phyloP scores from a whole-genome alignment of 2,329 filamentous ascomycete genomes.

The Colletotrichum sp. region DNA sequence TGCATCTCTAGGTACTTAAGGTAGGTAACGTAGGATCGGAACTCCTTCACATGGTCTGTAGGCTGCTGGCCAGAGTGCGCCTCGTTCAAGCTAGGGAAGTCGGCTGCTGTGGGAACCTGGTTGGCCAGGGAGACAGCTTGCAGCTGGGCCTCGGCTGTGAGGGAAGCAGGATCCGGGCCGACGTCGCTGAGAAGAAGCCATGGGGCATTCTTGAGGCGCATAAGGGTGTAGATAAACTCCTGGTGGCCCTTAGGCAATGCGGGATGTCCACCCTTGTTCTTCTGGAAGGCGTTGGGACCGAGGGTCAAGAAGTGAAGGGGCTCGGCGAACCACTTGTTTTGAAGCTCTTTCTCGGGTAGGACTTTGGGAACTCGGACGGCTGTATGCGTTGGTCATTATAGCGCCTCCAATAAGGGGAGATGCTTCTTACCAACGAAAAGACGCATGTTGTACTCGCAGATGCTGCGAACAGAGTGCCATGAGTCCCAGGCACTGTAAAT shows the following conservation, averaged over 20 bases:
- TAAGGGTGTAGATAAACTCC: conserved; percentile 64
- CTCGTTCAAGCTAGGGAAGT: conserved; percentile 76
- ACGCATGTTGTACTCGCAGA: conserved; percentile 84
- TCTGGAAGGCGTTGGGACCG: conserved; percentile 57
- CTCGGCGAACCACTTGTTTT: conserved; percentile 73
- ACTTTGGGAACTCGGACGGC: conserved; percentile 62
- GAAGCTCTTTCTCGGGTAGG: conserved; percentile 64
- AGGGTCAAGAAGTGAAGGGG: conserved; percentile 68
- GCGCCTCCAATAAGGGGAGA: background rate
- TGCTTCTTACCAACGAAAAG: conserved; percentile 80
- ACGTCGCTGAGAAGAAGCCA: conserved; percentile 70
- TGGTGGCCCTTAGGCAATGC: conserved; percentile 67
- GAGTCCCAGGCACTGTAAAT: conserved; percentile 87
- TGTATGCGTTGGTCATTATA: conserved; percentile 28
- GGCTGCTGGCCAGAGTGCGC: conserved; percentile 45
- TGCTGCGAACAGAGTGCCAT: conserved; percentile 85
- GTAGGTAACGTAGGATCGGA: conserved; percentile 70
- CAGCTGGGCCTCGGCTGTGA: conserved; percentile 13
- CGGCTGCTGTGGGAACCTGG: conserved; percentile 44
- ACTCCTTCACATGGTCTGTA: conserved; percentile 24
- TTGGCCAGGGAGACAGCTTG: conserved; percentile 24
- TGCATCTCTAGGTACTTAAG: conserved; percentile 83
- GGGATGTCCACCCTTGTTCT: conserved; percentile 65
- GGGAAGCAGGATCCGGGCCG: conserved; percentile 45
- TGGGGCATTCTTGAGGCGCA: conserved; percentile 67